These are phyloP conservation scores for Diaporthe ampelina DNA, from an alignment of 2,329 filamentous ascomycete genomes.

Conservation along the genomic window DNA sequence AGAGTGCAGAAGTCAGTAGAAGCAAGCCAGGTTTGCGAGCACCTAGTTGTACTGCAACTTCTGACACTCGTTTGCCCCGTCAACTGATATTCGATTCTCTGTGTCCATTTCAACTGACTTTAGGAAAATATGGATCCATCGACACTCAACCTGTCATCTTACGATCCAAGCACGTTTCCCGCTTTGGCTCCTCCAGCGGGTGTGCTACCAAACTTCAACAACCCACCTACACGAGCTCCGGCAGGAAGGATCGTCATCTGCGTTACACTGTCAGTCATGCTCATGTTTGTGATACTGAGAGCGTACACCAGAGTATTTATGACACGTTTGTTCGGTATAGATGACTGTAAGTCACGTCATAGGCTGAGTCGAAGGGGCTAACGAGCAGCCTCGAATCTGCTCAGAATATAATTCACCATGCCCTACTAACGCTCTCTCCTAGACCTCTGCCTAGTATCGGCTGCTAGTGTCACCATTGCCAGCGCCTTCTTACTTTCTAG, in stretches of 20 bases:
- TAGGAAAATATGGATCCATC: background rate
- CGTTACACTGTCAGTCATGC: conserved; percentile 19
- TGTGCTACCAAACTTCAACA: conserved; percentile 14
- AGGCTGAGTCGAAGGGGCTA: background rate
- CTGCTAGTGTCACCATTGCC: conserved; percentile 23
- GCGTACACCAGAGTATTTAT: conserved; percentile 1
- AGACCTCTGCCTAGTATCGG: conserved; percentile 22
- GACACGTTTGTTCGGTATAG: conserved; percentile 13
- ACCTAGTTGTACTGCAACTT: background rate
- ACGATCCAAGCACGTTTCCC: background rate
- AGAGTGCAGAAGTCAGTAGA: background rate
- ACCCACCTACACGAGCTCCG: conserved; percentile 14
- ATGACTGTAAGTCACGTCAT: conserved; percentile 16
- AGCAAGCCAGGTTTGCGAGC: background rate
- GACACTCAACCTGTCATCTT: background rate
- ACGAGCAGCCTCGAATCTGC: background rate
- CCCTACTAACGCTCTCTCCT: background rate
- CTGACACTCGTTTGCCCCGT: no score
- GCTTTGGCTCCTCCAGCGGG: conserved; percentile 26
- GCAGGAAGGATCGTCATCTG: conserved; percentile 17
- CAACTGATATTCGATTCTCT: background rate
- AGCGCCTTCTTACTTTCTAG: conserved; percentile 22
- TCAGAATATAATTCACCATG: background rate
- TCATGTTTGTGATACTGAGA: conserved; percentile 16
- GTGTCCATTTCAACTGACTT: background rate